A percentile compares a stretch with the other conserved stretches of the same genome.
Conservation (phyloP, 1,284 basidiomycete genomes). For the Tilletiopsis washingtonensis region DNA sequence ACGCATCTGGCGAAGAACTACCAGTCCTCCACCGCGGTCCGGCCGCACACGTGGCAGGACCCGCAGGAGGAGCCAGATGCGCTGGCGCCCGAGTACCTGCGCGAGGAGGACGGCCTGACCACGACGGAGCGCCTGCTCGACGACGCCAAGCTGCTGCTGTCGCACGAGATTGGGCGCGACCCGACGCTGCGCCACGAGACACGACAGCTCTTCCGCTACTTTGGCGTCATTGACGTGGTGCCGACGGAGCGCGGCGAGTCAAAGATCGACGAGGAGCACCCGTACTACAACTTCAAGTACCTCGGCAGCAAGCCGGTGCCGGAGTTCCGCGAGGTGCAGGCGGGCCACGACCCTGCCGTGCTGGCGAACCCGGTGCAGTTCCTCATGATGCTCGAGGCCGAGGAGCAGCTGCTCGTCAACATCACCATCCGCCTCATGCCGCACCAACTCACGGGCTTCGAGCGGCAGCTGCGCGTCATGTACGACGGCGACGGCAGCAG, state of each 20-base stretch:
- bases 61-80: conserved; percentile 19
- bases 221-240: conserved; percentile 70
- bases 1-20: conserved; percentile 75
- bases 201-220: conserved; percentile 66
- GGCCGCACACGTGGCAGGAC: conserved; percentile 59
- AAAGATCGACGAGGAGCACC: conserved; percentile 83
- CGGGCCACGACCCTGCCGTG: not conserved
- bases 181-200: conserved; percentile 76
- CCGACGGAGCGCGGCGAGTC: conserved; percentile 85
- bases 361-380: conserved; percentile 58
- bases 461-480: conserved; percentile 60
- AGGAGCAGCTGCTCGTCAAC: conserved; percentile 75
- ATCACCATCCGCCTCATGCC: conserved; percentile 60
- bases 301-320: conserved; percentile 69
- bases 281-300: conserved; percentile 94
- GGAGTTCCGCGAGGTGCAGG: conserved; percentile 53
- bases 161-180: conserved; percentile 86
- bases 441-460: conserved; percentile 23
- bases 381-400: conserved; percentile 82
- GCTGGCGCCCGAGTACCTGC: conserved; percentile 42
- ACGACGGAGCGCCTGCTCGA: conserved; percentile 28
- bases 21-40: conserved; percentile 51
- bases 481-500: conserved; percentile 79
- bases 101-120: conserved; percentile 17
- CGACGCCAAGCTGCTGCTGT: conserved; percentile 70